Percentiles rank a stretch among this genome's conserved stretches.
phyloP scores from a whole-genome alignment of 1,284 basidiomycete genomes.

The Dichomitus squalens region DNA sequence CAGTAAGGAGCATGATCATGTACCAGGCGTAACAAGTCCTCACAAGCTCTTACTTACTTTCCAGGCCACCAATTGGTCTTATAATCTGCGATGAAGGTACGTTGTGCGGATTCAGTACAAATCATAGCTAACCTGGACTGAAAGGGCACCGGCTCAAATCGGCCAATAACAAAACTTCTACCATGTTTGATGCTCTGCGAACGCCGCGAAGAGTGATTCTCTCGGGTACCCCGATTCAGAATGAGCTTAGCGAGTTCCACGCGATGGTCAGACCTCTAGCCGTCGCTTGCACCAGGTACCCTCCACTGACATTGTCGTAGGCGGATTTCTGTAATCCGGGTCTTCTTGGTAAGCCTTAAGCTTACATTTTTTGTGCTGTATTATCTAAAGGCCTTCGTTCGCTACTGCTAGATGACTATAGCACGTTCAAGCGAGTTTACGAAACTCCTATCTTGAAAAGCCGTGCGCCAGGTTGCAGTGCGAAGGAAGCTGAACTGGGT shows the following conservation, averaged over 20 bases:
- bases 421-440: slow-evolving; percentile 78
- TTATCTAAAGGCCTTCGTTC: neutral
- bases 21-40: too few relatives aligned
- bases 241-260: slow-evolving; percentile 95
- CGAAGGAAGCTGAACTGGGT: slow-evolving; percentile 76
- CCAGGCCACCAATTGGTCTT: slow-evolving; percentile 87
- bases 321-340: slow-evolving; percentile 95
- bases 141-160: slow-evolving; percentile 93
- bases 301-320: slow-evolving; percentile 39
- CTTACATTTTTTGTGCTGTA: slow-evolving; percentile 17
- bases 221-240: slow-evolving; percentile 97
- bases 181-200: slow-evolving; percentile 82
- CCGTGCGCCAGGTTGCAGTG: slow-evolving; percentile 74
- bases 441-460: slow-evolving; percentile 91
- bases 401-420: slow-evolving; percentile 60
- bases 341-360: slow-evolving; percentile 61
- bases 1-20: slow-evolving; percentile 36
- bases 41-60: too few relatives aligned
- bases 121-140: neutral
- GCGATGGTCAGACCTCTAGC: slow-evolving; percentile 73
- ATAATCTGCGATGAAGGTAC: slow-evolving; percentile 95
- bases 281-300: neutral
- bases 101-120: slow-evolving; percentile 8
- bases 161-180: slow-evolving; percentile 88
- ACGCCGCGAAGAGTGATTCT: slow-evolving; percentile 84